These are phyloP conservation scores for Mycena venus DNA, from an alignment of 768 basidiomycete species.

Conservation along the genomic window DNA sequence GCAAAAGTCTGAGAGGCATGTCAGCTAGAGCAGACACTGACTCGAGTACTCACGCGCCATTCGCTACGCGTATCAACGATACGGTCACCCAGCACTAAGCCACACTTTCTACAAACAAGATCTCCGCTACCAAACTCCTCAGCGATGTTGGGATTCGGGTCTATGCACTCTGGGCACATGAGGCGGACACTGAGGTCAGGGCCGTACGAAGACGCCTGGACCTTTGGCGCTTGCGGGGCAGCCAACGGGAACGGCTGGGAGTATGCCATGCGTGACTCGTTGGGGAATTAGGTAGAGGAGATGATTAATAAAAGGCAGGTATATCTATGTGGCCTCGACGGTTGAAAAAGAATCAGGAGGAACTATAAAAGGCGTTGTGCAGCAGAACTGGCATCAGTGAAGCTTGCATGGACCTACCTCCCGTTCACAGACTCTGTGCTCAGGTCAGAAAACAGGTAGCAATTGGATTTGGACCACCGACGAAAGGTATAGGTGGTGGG, in stretches of 20 bases:
- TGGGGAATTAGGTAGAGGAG: constrained; percentile 13
- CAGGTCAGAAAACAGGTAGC: constrained; percentile 23
- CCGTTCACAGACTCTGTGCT: constrained; percentile 34
- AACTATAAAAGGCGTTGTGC: constrained; percentile 30
- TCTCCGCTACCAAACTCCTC: constrained; percentile 99
- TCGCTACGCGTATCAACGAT: constrained; percentile 98
- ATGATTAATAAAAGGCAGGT: constrained; percentile 7
- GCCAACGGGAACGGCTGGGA: constrained; percentile 87
- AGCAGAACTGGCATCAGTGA: constrained; percentile 26
- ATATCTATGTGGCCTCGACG: constrained; percentile 20
- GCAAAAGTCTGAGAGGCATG: constrained; percentile 87
- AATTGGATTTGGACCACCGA: constrained; percentile 1
- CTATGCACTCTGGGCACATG: constrained; percentile 96
- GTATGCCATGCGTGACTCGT: constrained; percentile 79
- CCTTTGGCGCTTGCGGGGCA: constrained; percentile 63
- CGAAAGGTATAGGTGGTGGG: not conserved
- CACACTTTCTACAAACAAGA: constrained; percentile 94
- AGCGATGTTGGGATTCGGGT: constrained; percentile 93
- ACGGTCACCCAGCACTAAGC: constrained; percentile 94
- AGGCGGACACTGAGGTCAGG: constrained; percentile 90
- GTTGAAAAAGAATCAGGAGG: constrained; percentile 25
- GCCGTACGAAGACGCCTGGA: constrained; percentile 73
- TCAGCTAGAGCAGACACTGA: constrained; percentile 35
- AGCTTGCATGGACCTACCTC: constrained; percentile 23
- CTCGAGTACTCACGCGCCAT: constrained; percentile 85